Evolutionary conservation across 768 basidiomycete genomes (phyloP).

Genomic region (Amanita fuliginea): DNA sequence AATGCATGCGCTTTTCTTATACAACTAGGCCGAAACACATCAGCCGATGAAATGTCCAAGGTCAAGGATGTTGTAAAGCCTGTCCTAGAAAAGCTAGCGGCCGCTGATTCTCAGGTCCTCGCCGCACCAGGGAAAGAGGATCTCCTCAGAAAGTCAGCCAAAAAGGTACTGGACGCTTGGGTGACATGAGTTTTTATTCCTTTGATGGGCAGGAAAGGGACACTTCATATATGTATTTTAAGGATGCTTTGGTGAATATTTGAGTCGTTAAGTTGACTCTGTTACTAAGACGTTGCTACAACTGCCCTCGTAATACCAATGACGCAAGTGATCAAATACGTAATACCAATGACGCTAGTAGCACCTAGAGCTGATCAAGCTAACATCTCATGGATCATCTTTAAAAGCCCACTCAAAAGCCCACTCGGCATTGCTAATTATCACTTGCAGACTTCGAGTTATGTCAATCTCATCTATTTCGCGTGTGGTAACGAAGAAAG

Average conservation of each 20-base stretch:
- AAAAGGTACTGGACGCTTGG: constrained; percentile 31
- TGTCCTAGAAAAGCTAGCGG: constrained; percentile 39
- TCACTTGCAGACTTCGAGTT: background rate
- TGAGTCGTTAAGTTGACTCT: no score
- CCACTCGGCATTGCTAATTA: no score
- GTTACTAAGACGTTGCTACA: no score
- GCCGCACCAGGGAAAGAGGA: constrained; percentile 28
- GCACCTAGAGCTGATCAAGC: constrained; percentile 8
- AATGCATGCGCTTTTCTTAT: constrained; percentile 68
- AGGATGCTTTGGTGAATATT: background rate
- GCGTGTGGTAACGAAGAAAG: constrained; percentile 64
- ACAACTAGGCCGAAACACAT: constrained; percentile 45
- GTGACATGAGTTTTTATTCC: background rate
- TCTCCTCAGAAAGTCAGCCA: constrained; percentile 27
- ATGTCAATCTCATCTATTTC: constrained; percentile 32
- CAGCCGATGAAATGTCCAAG: constrained; percentile 33
- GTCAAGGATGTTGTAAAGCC: constrained; percentile 42
- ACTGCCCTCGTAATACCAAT: background rate
- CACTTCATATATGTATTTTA: background rate
- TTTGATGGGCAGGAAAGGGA: background rate
- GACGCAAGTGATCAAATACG: background rate
- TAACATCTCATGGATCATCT: background rate
- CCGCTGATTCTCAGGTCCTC: constrained; percentile 14
- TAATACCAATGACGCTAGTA: background rate
- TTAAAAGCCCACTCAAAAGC: background rate